phyloP scores from a whole-genome alignment of 148 eudicot species.

The Vaccinium darrowii region DNA sequence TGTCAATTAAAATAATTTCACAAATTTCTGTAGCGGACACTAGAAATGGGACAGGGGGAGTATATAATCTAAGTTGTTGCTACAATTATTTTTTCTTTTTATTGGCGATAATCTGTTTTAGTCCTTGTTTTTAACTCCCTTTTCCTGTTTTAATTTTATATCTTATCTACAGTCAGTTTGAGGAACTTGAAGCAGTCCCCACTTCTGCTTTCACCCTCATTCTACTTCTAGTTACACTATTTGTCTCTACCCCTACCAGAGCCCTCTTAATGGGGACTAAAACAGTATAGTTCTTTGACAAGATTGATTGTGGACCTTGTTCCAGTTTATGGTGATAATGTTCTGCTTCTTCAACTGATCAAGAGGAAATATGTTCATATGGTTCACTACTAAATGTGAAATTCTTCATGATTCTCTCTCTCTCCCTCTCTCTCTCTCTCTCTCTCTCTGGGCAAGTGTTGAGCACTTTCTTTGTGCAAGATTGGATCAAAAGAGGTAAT shows the following conservation, averaged over 20 bases:
- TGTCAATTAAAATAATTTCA: background rate
- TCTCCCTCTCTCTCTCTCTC: too few species aligned
- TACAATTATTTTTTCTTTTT: background rate
- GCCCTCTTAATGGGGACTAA: background rate
- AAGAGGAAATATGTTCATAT: background rate
- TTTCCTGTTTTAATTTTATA: background rate
- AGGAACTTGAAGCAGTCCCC: slow-evolving; percentile 59
- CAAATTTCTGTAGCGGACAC: too few species aligned
- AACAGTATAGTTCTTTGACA: background rate
- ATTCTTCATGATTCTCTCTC: background rate
- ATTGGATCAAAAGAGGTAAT: background rate
- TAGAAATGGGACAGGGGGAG: too few species aligned
- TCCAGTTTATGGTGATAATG: background rate
- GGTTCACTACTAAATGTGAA: background rate
- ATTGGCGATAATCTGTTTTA: background rate
- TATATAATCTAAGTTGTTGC: background rate
- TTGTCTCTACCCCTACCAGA: background rate
- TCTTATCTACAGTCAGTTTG: slow-evolving; percentile 53
- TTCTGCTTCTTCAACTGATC: background rate
- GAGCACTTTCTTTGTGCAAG: background rate
- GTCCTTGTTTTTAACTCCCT: slow-evolving; percentile 8
- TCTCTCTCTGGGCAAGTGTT: background rate
- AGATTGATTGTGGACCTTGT: background rate
- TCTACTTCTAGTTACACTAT: background rate
- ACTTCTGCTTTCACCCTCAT: slow-evolving; percentile 8